Base-by-base conservation (phyloP, 208 protist genomes). In the Trypanosoma rangeli region DNA sequence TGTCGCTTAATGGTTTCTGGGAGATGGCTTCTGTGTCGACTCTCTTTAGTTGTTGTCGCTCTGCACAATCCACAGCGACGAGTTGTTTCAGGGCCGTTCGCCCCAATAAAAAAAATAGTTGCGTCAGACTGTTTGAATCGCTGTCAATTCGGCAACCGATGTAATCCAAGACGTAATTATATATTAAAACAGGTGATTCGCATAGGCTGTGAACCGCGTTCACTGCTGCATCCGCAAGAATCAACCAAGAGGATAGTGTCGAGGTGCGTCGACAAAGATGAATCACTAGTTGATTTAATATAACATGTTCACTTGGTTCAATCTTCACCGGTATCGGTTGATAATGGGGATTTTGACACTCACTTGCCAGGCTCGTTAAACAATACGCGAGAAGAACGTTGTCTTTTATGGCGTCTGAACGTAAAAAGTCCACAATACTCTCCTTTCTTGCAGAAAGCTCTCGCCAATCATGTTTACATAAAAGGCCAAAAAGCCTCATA, bases 401-500 rank as follows among this genome's bases (percentile, higher is more conserved):
- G 71, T 96, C 91, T 62, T 85, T 91, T 35, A 68, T 64, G 26
- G n/a, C 52, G 54, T 68, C 66, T 39, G 83, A 78, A 44, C 73
- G 46, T 22, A 96, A 78, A 66, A 91, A 91, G 20, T 89, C 82
- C 4, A 89, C 62, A 50, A 96, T 84, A 73, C 70, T 88, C 24
- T 90, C 86, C 80, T 81, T 84, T 50, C 92, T 80, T 29, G 61
- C 66, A 49, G 76, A 74, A 50, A 96, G 63, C 60, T 93, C 89
- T 56, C 82, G 84, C 82, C 82, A 90, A 60, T 79, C 74, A 65
- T 86, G 84, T 50, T 83, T 85, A 64, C 82, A 85, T n/a, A 96
- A 70, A 42, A 96, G 54, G 55, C 87, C 91, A 80, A 94, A 96
- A 48, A 96, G 73, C 28, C 85, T 85, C 86, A 94, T 93, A n/a